A percentile compares a stretch with the other conserved stretches of the same genome.
phyloP scores from a whole-genome alignment of 768 basidiomycete species.

The Lactarius evosmus region DNA sequence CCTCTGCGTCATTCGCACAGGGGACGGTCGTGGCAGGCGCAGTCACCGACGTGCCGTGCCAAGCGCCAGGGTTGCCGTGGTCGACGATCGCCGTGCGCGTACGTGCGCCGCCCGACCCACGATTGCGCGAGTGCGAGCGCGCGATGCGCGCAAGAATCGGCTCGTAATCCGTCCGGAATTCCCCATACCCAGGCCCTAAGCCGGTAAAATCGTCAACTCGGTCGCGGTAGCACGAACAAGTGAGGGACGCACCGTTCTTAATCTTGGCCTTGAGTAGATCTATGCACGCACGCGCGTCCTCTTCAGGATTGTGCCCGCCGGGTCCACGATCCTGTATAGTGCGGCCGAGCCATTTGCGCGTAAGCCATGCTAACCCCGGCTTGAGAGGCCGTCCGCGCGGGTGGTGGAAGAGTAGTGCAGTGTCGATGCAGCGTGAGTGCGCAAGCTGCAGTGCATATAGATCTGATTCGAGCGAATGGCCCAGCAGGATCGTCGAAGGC shows the following conservation, averaged over 20 bases:
- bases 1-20: constrained; percentile 75
- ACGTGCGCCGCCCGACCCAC: constrained; percentile 33
- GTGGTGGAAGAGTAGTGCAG: constrained; percentile 86
- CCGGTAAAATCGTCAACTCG: not conserved
- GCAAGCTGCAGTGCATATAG: constrained; percentile 82
- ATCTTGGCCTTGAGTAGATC: constrained; percentile 84
- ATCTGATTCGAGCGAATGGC: constrained; percentile 95
- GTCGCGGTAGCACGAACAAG: not conserved
- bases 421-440: constrained; percentile 89
- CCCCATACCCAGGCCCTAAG: constrained; percentile 71
- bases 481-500: constrained; percentile 77
- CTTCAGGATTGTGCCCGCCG: constrained; percentile 90
- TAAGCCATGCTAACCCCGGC: constrained; percentile 95
- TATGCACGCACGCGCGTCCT: constrained; percentile 86
- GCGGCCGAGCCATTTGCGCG: constrained; percentile 86
- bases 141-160: constrained; percentile 84
- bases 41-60: constrained; percentile 78
- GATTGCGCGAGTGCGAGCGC: constrained; percentile 39
- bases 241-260: constrained; percentile 50
- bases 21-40: constrained; percentile 56
- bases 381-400: constrained; percentile 92
- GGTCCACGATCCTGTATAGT: constrained; percentile 86
- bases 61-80: constrained; percentile 75
- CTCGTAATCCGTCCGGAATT: constrained; percentile 81
- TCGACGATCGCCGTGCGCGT: constrained; percentile 70